Base-by-base conservation (phyloP, 805 yeast genomes). In the Candida nitratophila region DNA sequence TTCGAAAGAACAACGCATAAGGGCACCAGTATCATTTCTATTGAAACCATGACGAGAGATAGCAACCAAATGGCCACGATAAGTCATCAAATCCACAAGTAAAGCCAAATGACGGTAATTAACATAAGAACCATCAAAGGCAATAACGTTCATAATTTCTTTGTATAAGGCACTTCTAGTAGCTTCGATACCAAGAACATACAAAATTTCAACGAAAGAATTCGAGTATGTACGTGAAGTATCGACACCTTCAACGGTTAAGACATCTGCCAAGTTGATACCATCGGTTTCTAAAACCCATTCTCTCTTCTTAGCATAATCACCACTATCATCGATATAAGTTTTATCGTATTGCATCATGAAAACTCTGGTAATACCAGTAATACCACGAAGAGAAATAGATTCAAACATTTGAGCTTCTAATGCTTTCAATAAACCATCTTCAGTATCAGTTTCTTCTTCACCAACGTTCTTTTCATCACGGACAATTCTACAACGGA, bases 211-310 rank as follows among this genome's bases (percentile, higher is more conserved):
- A 56, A 93, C 95, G 66, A 93, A 93, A 48, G 96, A 91, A 70
- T 93, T 93, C 37, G 98, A 90, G 69, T 91, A 93, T 3, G 95
- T 86, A 61, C 97, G 77, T 15, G 82, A 63, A 4, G 95, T 74
- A 64, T 93, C 98, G 40, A 93, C 96, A 60, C 99, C 99, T 16
- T 89, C 90, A 48, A 89, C 93, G 32, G 88, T 74, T 83, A 93
- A 87, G 41, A 93, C 99, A 56, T 89, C 96, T 2, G 96, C 83
- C 54, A 93, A 74, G 60, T 91, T 95, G 45, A 87, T 91, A 74
- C 99, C 99, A 70, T 93, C 99, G 2, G 99, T 91, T 77, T 93
- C 99, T 64, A 93, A 76, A 33, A 91, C 97, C 97, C 98, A 93
- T 64, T 93, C 98, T 61, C 87, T 90, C 50, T 83, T 83, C 69